Conservation (phyloP, 2,329 filamentous ascomycete species). For the Ascochyta clinopodiicola region DNA sequence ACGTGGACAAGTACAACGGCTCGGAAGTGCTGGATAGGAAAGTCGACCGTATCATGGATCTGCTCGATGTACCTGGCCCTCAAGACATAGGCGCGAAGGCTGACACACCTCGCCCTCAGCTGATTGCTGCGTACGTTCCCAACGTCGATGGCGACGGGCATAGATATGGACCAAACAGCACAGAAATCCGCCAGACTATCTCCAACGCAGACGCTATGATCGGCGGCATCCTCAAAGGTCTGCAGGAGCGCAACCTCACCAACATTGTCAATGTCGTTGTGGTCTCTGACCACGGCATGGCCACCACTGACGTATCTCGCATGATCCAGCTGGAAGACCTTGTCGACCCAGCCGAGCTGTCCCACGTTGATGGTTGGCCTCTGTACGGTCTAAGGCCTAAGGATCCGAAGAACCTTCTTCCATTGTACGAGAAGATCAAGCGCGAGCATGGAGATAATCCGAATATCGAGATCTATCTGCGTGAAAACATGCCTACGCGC, state of each 20-base stretch:
- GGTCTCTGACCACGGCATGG: conserved; percentile 99
- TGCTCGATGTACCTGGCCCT: conserved; percentile 81
- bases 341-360: conserved; percentile 76
- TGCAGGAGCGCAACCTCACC: conserved; percentile 83
- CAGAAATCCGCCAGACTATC: conserved; percentile 83
- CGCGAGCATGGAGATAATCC: conserved; percentile 66
- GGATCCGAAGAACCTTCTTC: conserved; percentile 67
- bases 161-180: conserved; percentile 90
- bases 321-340: conserved; percentile 91
- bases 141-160: conserved; percentile 90
- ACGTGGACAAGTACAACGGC: conserved; percentile 84
- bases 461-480: conserved; percentile 85
- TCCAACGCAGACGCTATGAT: conserved; percentile 82
- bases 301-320: conserved; percentile 80
- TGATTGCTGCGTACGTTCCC: conserved; percentile 94
- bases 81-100: conserved; percentile 62
- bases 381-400: conserved; percentile 87
- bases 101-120: conserved; percentile 72
- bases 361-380: conserved; percentile 93
- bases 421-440: conserved; percentile 66
- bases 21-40: conserved; percentile 77
- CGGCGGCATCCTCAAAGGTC: conserved; percentile 73
- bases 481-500: conserved; percentile 87
- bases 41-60: conserved; percentile 77
- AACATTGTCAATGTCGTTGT: conserved; percentile 90